phyloP scores from a whole-genome alignment of 2,329 filamentous ascomycete genomes.

The Akanthomyces dipterigenus region DNA sequence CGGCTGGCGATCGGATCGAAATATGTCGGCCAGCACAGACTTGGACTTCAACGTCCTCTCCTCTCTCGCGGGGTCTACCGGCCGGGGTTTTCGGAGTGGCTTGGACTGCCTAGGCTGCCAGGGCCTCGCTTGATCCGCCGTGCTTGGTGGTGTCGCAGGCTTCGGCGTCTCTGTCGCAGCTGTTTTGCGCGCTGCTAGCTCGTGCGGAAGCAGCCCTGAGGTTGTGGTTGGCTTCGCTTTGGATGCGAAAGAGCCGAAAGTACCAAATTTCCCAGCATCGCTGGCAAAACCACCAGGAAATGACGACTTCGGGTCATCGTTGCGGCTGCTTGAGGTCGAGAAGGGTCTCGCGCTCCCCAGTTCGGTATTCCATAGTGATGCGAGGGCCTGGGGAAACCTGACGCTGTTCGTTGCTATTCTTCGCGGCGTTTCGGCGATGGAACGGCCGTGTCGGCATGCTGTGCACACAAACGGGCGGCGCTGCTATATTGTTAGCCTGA shows the following conservation, averaged over 20 bases:
- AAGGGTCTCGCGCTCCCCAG: conserved; percentile 17
- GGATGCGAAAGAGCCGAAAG: conserved; percentile 20
- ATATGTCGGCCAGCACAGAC: conserved; percentile 26
- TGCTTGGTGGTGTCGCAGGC: conserved; percentile 14
- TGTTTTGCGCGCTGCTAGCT: conserved; percentile 28
- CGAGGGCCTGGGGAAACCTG: background rate
- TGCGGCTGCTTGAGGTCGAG: conserved; percentile 19
- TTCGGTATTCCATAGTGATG: background rate
- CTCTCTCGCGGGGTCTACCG: conserved; percentile 1
- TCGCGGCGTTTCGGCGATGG: background rate
- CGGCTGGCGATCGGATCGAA: conserved; percentile 14
- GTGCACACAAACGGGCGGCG: conserved; percentile 33
- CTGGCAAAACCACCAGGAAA: conserved; percentile 21
- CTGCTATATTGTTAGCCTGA: conserved; percentile 8
- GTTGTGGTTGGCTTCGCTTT: conserved; percentile 14
- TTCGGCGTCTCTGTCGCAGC: conserved; percentile 9
- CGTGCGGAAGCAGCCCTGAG: conserved; percentile 31
- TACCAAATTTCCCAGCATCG: conserved; percentile 16
- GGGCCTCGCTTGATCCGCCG: background rate
- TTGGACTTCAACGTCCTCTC: conserved; percentile 16
- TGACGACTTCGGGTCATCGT: conserved; percentile 14
- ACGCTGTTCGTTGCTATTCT: background rate
- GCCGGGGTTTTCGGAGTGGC: conserved; percentile 2
- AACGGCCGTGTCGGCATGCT: conserved; percentile 2
- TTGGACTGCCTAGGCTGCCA: background rate